These are phyloP conservation scores for Nicotiana knightiana DNA, from an alignment of 257 asterid genomes.

Conservation along the genomic window DNA sequence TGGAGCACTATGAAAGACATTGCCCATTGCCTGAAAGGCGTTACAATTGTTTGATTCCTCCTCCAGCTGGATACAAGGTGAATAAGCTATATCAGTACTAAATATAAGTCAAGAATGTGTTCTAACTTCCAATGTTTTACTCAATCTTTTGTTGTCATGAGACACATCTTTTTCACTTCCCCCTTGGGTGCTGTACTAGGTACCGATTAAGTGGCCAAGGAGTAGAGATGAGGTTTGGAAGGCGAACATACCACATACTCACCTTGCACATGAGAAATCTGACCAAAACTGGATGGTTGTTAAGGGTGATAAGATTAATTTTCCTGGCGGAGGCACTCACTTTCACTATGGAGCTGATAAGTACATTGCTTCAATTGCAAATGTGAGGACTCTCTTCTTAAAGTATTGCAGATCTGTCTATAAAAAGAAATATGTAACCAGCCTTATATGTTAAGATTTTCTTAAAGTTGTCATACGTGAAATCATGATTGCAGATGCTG, in stretches of 20 bases:
- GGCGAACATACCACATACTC: conserved; percentile 92
- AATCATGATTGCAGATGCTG: conserved; percentile 58
- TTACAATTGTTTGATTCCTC: conserved; percentile 90
- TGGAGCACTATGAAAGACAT: conserved; percentile 99
- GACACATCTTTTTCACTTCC: conserved; percentile 4
- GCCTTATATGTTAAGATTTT: neutral
- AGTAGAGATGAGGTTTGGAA: conserved; percentile 97
- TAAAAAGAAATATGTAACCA: neutral
- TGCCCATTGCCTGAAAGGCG: conserved; percentile 94
- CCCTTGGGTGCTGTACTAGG: conserved; percentile 25
- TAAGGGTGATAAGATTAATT: conserved; percentile 66
- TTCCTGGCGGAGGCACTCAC: conserved; percentile 98
- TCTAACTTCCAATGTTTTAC: neutral
- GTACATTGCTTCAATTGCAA: conserved; percentile 83
- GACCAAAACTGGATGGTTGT: conserved; percentile 99
- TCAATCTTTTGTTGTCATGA: neutral
- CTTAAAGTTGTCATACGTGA: conserved; percentile 11
- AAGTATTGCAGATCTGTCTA: neutral
- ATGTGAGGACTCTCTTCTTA: conserved; percentile 41
- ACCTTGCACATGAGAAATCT: conserved; percentile 90
- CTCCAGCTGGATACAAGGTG: conserved; percentile 96
- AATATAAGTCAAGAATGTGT: neutral
- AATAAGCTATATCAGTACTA: neutral
- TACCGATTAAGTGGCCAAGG: conserved; percentile 91
- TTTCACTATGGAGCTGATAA: conserved; percentile 94